phyloP scores from a whole-genome alignment of 139 green algal genomes.

The Closterium sp. region DNA sequence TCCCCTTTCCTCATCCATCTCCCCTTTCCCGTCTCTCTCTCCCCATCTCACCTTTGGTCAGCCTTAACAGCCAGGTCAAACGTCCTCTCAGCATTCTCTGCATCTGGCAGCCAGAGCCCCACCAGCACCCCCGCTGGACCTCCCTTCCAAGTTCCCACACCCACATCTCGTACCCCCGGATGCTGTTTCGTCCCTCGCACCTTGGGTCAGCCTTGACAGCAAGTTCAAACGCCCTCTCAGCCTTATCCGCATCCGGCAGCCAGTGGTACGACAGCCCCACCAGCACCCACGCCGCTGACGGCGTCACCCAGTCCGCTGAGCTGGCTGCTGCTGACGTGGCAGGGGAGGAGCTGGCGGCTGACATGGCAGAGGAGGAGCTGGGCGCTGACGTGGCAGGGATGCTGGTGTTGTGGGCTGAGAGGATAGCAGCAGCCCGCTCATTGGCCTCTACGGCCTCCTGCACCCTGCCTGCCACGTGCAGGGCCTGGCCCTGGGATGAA shows the following conservation, averaged over 20 bases:
- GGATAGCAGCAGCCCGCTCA: not conserved
- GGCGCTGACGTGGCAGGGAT: not conserved
- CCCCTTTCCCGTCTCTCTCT: no score
- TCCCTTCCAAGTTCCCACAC: not conserved
- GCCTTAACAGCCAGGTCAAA: not conserved
- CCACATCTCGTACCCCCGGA: no score
- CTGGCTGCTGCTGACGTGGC: not conserved
- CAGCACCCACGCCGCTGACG: not conserved
- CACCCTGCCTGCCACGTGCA: not conserved
- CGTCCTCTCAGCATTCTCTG: not conserved
- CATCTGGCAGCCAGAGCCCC: not conserved
- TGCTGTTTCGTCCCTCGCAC: not conserved
- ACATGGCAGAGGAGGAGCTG: not conserved
- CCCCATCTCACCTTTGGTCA: not conserved
- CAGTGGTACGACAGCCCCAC: not conserved
- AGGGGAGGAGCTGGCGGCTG: not conserved
- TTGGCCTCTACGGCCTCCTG: not conserved
- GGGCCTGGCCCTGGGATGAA: no score
- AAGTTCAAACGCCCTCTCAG: not conserved
- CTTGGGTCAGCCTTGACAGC: not conserved
- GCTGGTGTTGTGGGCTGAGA: not conserved
- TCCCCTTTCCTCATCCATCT: no score
- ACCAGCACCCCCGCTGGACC: not conserved
- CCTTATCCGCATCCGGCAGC: not conserved
- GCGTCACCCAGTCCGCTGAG: not conserved